These are phyloP conservation scores for Ogataea neopini DNA, from an alignment of 805 yeast species.

Conservation along the genomic window DNA sequence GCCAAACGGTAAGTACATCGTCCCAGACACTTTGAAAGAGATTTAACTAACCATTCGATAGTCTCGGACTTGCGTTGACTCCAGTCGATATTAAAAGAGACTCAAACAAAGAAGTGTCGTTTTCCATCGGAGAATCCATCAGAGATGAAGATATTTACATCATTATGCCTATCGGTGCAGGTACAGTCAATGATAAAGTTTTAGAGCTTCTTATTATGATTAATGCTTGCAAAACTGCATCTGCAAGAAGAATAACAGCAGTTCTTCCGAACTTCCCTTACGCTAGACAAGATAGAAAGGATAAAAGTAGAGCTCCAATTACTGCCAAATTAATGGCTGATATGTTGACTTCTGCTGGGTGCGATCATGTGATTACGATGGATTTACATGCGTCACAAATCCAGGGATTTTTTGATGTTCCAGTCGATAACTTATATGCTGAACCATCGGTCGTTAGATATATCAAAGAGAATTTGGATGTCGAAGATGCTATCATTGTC, in stretches of 20 bases:
- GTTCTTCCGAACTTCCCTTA: conserved; percentile 83
- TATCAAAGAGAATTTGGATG: conserved; percentile 61
- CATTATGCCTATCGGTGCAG: conserved; percentile 77
- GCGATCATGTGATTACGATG: conserved; percentile 85
- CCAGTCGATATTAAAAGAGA: conserved; percentile 66
- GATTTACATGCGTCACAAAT: conserved; percentile 88
- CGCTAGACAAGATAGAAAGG: conserved; percentile 88
- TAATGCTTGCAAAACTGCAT: conserved; percentile 79
- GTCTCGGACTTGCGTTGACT: conserved; percentile 59
- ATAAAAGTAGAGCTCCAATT: conserved; percentile 81
- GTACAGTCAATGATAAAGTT: conserved; percentile 72
- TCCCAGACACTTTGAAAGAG: not conserved
- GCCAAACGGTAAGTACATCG: conserved; percentile 39
- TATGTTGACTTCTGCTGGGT: conserved; percentile 79
- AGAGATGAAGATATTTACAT: conserved; percentile 84
- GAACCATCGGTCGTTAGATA: conserved; percentile 80
- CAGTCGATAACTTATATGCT: conserved; percentile 82
- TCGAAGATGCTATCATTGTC: conserved; percentile 66
- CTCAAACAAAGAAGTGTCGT: conserved; percentile 72
- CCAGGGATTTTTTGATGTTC: conserved; percentile 82
- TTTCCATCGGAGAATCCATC: conserved; percentile 77
- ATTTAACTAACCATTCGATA: conserved; percentile 12
- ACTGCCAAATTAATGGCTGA: conserved; percentile 86
- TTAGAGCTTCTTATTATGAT: conserved; percentile 76
- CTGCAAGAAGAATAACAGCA: conserved; percentile 81